A percentile compares a stretch with the other conserved stretches of the same genome.
These are phyloP conservation scores for Fusarium sp. DNA, from an alignment of 2,329 filamentous ascomycete genomes.

Conservation along the genomic window DNA sequence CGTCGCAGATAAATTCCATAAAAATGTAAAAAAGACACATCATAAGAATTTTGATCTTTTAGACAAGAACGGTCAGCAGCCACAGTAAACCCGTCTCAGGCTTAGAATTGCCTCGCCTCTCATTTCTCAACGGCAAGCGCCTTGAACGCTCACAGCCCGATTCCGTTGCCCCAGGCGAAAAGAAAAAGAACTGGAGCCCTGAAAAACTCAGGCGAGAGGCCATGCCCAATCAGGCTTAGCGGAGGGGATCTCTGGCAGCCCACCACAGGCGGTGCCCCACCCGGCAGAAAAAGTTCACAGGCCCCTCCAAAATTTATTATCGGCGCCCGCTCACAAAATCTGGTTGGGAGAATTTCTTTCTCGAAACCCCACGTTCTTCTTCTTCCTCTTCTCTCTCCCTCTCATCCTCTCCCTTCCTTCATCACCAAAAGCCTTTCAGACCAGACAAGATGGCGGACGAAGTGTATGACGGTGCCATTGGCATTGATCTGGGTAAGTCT, in stretches of 20 bases:
- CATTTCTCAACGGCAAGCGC: conserved; percentile 40
- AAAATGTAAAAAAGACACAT: no score
- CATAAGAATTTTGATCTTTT: no score
- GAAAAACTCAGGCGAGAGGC: conserved; percentile 51
- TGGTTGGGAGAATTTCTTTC: conserved; percentile 56
- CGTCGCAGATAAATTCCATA: no score
- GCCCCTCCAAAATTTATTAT: conserved; percentile 53
- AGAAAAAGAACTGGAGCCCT: conserved; percentile 40
- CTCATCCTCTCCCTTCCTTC: conserved; percentile 47
- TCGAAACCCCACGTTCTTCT: conserved; percentile 56
- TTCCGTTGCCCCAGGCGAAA: conserved; percentile 33
- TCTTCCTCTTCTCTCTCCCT: conserved; percentile 48
- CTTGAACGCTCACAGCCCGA: conserved; percentile 14
- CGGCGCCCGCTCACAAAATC: conserved; percentile 53
- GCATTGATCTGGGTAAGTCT: conserved; percentile 96
- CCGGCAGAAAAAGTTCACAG: conserved; percentile 54
- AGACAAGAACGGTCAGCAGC: no score
- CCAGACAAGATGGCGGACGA: conserved; percentile 88
- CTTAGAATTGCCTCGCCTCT: conserved; percentile 39
- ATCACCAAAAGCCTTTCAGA: conserved; percentile 49
- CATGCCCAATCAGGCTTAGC: conserved; percentile 41
- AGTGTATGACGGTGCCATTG: conserved; percentile 99
- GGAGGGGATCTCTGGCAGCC: conserved; percentile 46
- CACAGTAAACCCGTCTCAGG: conserved; percentile 15
- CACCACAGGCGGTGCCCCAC: conserved; percentile 39